Conservation (phyloP, 2,329 filamentous ascomycete species). For the Podosphaera fusca region DNA sequence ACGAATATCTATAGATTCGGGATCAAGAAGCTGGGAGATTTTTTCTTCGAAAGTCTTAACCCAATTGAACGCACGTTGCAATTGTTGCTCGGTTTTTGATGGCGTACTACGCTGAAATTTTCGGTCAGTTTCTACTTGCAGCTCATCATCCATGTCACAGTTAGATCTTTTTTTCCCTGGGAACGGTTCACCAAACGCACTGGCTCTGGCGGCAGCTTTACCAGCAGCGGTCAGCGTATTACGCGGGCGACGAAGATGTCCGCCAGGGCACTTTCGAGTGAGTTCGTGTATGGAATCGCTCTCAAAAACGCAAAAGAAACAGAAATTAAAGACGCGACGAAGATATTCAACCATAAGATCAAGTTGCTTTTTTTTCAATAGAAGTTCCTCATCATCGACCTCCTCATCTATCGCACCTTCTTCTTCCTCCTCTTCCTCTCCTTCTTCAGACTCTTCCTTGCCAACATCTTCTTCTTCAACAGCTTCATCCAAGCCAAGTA, state of each 20-base stretch:
- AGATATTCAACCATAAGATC: conserved; percentile 93
- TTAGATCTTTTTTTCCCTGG: conserved; percentile 57
- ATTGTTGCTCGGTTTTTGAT: conserved; percentile 69
- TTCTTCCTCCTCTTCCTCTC: conserved; percentile 51
- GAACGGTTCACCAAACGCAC: conserved; percentile 60
- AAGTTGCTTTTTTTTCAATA: conserved; percentile 88
- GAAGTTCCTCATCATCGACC: conserved; percentile 67
- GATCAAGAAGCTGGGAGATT: conserved; percentile 75
- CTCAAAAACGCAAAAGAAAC: conserved; percentile 98
- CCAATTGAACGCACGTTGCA: conserved; percentile 93
- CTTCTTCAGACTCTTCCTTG: conserved; percentile 37
- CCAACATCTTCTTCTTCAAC: conserved; percentile 33
- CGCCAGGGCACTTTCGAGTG: conserved; percentile 83
- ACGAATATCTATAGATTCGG: conserved; percentile 62
- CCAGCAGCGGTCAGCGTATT: conserved; percentile 64
- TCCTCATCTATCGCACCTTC: conserved; percentile 48
- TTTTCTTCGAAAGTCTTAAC: conserved; percentile 98
- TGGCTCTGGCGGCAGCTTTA: conserved; percentile 67
- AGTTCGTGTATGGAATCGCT: conserved; percentile 93
- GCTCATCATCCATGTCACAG: conserved; percentile 20
- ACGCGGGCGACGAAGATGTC: conserved; percentile 80
- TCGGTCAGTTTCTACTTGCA: conserved; percentile 44
- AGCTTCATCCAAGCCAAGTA: conserved; percentile 32
- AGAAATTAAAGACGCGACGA: conserved; percentile 92
- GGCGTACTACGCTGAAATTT: conserved; percentile 37